Conservation (phyloP, 2,329 filamentous ascomycete species). For the Fusarium sterilihyphosum region DNA sequence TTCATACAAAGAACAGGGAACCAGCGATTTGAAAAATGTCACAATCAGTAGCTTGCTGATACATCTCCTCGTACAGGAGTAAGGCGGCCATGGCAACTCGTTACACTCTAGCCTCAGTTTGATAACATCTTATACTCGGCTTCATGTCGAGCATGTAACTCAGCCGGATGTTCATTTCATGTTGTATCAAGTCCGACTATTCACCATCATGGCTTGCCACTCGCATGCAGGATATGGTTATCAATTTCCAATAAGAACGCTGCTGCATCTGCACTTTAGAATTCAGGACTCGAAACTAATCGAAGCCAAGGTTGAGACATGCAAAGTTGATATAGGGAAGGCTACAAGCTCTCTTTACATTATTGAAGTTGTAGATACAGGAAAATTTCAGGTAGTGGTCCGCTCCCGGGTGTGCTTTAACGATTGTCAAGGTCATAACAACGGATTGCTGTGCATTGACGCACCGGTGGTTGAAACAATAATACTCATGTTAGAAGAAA, state of each 20-base stretch:
- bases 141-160: neutral
- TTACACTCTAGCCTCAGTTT: neutral
- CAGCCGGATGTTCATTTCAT: neutral
- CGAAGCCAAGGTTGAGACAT: no score
- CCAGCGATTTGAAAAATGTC: no score
- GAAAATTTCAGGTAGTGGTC: no score
- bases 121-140: neutral
- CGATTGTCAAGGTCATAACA: no score
- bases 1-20: neutral
- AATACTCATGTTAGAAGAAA: no score
- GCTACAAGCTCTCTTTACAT: no score
- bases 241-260: neutral
- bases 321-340: neutral
- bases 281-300: no score
- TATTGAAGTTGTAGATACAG: no score
- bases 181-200: neutral
- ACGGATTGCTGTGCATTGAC: no score
- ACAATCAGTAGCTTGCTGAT: neutral
- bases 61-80: neutral
- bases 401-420: no score
- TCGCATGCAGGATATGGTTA: neutral
- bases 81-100: neutral
- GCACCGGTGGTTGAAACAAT: no score
- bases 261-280: rapidly evolving
- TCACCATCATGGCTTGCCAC: neutral